These are phyloP conservation scores for Saccharomycopsis hybrid DNA, from an alignment of 1,139 yeast species.

Conservation along the genomic window DNA sequence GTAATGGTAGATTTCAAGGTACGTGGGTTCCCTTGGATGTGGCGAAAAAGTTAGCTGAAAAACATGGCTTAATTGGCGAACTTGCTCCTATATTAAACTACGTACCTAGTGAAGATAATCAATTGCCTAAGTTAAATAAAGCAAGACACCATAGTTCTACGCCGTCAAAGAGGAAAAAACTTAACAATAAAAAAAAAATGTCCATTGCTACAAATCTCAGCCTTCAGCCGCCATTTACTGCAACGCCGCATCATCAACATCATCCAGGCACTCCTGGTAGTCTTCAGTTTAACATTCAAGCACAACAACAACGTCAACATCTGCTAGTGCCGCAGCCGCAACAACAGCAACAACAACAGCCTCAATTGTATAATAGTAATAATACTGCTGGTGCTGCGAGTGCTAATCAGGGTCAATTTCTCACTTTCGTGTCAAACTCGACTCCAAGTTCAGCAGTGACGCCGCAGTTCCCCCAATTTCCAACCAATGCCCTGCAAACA, in stretches of 20 bases:
- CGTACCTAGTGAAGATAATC: slow-evolving; percentile 8
- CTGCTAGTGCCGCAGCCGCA: slow-evolving; percentile 25
- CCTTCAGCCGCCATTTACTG: neutral
- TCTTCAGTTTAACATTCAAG: neutral
- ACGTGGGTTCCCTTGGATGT: slow-evolving; percentile 79
- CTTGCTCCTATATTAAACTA: slow-evolving; percentile 9
- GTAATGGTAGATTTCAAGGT: slow-evolving; percentile 92
- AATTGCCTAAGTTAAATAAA: slow-evolving; percentile 8
- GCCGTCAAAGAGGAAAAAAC: slow-evolving; percentile 12
- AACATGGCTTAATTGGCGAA: slow-evolving; percentile 12
- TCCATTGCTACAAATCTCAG: neutral
- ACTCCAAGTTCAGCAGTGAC: neutral
- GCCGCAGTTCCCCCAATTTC: slow-evolving; percentile 10
- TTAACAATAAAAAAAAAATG: neutral
- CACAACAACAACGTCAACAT: slow-evolving; percentile 10
- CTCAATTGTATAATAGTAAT: neutral
- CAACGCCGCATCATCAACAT: neutral
- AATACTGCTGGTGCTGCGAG: too few species aligned
- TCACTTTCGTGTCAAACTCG: slow-evolving; percentile 2
- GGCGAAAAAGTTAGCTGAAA: slow-evolving; percentile 23
- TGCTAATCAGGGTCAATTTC: too few species aligned
- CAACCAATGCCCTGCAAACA: neutral
- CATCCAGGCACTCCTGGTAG: neutral
- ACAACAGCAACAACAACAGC: slow-evolving; percentile 22
- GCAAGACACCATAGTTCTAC: slow-evolving; percentile 4